Base-by-base conservation (phyloP, 495 filamentous ascomycete species). In the Wilcoxina mikolae region DNA sequence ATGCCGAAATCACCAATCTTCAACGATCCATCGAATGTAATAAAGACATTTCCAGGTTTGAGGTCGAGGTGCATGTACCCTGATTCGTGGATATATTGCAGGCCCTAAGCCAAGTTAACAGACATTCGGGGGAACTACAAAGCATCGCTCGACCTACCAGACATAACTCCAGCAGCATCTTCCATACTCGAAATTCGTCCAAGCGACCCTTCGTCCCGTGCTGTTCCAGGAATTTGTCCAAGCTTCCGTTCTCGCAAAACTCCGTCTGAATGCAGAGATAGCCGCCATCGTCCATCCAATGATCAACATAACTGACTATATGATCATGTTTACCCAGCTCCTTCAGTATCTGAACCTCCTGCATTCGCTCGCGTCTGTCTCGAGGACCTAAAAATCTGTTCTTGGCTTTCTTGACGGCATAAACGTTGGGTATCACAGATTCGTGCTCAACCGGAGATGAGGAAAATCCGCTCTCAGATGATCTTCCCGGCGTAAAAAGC, bases 111-210 rank as follows among this genome's bases (percentile, higher is more conserved):
- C 45, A 49, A 46, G 58, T 76, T 68, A 78, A 70, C 54, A 65
- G 42, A 56, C n/a, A n/a, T n/a, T n/a, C n/a, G n/a, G n/a, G n/a
- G n/a, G n/a, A 73, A 78, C 68, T 75, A 89, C 87, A 72, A 81
- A 71, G 58, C 80, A 74, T 35, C 2, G 43, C 12, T 15, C 15
- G 25, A 73, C 79, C 68, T 75, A 90, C 86, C 73, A 81, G 71
- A 58, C 80, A 74, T 33, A 91, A 59, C 64, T 98, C 91, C 7
- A 93, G 74, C 57, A 95, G 70, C 39, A 96, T 87, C 69, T 98
- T 98, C 91, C 91, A 98, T 61, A 96, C 93, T 24, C 91, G 76
- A 67, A 96, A 98, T 65, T 96, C 91, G 71, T 98, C 91, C 53
- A 98, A 68, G 59, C 90, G 78, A 45, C 85, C 87, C 65, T 83